Percentiles rank a stretch among this genome's conserved stretches.
Evolutionary conservation across 768 basidiomycete genomes (phyloP).

Genomic region (Auricularia heimuer): DNA sequence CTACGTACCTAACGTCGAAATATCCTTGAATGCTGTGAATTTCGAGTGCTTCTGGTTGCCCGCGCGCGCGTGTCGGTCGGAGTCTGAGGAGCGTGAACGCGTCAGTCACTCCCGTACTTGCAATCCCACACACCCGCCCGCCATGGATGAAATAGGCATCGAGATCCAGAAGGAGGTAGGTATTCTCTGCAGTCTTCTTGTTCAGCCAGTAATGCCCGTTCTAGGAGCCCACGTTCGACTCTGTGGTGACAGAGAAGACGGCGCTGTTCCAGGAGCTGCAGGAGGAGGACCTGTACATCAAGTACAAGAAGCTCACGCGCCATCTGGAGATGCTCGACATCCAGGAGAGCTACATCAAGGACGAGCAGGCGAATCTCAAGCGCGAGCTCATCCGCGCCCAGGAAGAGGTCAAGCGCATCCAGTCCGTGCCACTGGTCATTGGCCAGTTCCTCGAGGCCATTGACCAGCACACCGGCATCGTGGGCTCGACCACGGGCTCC

Average conservation of each 20-base stretch:
- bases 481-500: conserved; percentile 93
- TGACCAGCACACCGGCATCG: conserved; percentile 94
- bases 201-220: not conserved
- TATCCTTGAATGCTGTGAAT: too few species aligned
- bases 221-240: conserved; percentile 85
- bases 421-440: conserved; percentile 96
- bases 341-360: conserved; percentile 95
- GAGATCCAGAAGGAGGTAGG: conserved; percentile 71
- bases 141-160: conserved; percentile 87
- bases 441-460: conserved; percentile 99
- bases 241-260: conserved; percentile 81
- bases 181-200: conserved; percentile 7
- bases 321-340: conserved; percentile 94
- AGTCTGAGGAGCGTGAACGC: not conserved
- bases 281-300: conserved; percentile 88
- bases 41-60: too few species aligned
- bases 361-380: conserved; percentile 96
- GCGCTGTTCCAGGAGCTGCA: conserved; percentile 80
- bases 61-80: too few species aligned
- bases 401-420: conserved; percentile 98
- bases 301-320: conserved; percentile 91
- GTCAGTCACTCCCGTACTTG: not conserved
- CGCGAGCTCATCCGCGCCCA: conserved; percentile 97
- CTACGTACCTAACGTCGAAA: too few species aligned
- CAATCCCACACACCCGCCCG: conserved; percentile 4